Conservation (phyloP, 1,284 basidiomycete genomes). For the Lignosus rhinocerotis region DNA sequence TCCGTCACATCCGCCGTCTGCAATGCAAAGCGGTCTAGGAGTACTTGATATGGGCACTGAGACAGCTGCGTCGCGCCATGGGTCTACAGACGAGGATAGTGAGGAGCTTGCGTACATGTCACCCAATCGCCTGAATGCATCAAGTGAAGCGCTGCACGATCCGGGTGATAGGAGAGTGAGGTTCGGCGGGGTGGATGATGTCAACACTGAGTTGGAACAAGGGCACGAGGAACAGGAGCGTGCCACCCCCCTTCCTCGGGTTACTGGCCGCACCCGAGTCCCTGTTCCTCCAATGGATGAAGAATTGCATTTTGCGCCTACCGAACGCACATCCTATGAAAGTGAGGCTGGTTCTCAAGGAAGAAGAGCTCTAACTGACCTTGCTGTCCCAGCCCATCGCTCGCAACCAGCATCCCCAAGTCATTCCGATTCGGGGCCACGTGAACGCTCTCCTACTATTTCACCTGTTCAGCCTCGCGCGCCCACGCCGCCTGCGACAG, state of each 20-base stretch:
- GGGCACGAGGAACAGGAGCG: slow-evolving; percentile 15
- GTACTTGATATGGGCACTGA: background rate
- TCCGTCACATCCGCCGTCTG: slow-evolving; percentile 28
- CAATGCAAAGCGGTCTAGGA: background rate
- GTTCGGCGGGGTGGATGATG: slow-evolving; percentile 26
- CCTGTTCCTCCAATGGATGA: slow-evolving; percentile 7
- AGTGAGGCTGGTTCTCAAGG: background rate
- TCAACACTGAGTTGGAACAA: slow-evolving; percentile 21
- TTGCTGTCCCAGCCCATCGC: background rate
- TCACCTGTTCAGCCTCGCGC: slow-evolving; percentile 3
- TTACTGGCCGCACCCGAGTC: background rate
- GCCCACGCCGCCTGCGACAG: slow-evolving; percentile 7
- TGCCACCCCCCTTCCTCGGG: background rate
- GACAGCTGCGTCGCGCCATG: background rate
- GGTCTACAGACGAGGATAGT: slow-evolving; percentile 14
- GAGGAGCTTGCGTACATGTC: slow-evolving; percentile 46
- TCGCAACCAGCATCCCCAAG: slow-evolving; percentile 13
- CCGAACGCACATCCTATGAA: slow-evolving; percentile 9
- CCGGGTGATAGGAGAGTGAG: slow-evolving; percentile 27
- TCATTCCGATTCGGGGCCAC: background rate
- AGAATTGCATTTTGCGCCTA: background rate
- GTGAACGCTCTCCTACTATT: background rate
- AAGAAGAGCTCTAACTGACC: background rate
- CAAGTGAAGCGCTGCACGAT: slow-evolving; percentile 14
- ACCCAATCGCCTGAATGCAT: slow-evolving; percentile 27